These are phyloP conservation scores for Trypanosoma platydactyli DNA, from an alignment of 208 protist species.

Conservation along the genomic window DNA sequence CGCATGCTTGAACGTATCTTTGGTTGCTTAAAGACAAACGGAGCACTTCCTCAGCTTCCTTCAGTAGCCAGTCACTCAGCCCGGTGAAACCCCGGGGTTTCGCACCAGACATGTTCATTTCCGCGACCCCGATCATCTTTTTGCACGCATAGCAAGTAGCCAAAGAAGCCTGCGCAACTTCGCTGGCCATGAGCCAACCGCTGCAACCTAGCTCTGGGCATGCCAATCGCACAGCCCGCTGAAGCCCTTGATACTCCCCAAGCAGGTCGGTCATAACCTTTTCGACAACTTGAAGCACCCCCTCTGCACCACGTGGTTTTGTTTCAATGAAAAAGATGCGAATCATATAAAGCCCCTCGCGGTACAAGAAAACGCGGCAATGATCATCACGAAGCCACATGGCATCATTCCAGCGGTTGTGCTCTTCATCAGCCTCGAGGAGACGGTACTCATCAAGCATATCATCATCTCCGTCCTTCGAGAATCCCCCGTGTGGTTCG, in stretches of 20 bases:
- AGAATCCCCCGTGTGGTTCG: constrained; percentile 38
- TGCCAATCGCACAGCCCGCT: constrained; percentile 48
- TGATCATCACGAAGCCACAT: constrained; percentile 72
- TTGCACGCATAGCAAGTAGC: constrained; percentile 61
- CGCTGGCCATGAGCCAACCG: constrained; percentile 58
- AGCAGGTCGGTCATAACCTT: constrained; percentile 51
- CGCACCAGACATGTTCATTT: constrained; percentile 41
- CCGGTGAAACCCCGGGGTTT: constrained; percentile 28
- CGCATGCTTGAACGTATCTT: constrained; percentile 55
- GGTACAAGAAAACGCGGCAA: constrained; percentile 78
- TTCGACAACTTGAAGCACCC: constrained; percentile 65
- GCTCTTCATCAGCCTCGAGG: constrained; percentile 75
- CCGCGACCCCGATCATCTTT: constrained; percentile 46
- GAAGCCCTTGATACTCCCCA: constrained; percentile 70
- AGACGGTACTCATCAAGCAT: constrained; percentile 64
- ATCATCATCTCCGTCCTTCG: constrained; percentile 46
- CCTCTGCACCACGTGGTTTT: constrained; percentile 43
- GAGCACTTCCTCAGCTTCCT: constrained; percentile 60
- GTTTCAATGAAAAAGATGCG: constrained; percentile 65
- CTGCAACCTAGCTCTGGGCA: constrained; percentile 69
- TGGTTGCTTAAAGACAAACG: constrained; percentile 50
- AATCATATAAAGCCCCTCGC: constrained; percentile 57
- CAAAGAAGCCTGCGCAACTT: constrained; percentile 39
- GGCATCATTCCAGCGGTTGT: constrained; percentile 84
- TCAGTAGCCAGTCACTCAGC: constrained; percentile 51